Conservation (phyloP, 2,329 filamentous ascomycete species). For the Colletotrichum horii region DNA sequence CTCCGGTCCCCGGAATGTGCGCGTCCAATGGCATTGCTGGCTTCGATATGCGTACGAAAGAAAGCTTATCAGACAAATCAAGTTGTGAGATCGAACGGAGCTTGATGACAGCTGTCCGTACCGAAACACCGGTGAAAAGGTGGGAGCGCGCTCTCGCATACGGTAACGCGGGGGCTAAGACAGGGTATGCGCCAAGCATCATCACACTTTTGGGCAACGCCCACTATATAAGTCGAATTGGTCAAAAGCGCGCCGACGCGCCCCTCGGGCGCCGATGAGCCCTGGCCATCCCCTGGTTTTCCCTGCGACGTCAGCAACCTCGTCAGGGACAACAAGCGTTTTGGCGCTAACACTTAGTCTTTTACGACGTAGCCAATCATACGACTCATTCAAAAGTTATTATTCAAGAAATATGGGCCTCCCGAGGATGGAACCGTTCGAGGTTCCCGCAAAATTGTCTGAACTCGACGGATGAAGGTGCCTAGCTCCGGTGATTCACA, state of each 20-base stretch:
- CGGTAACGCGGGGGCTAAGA: background rate
- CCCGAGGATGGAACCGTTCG: background rate
- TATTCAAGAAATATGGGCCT: background rate
- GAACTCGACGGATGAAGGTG: background rate
- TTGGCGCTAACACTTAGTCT: background rate
- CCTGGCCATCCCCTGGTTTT: background rate
- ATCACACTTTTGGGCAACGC: background rate
- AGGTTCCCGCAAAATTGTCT: background rate
- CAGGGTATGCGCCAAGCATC: conserved; percentile 9
- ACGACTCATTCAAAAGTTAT: background rate
- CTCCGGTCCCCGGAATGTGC: conserved; percentile 8
- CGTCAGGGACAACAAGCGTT: background rate
- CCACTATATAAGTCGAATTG: conserved; percentile 4
- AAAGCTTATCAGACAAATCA: background rate
- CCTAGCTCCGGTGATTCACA: background rate
- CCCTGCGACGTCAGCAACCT: background rate
- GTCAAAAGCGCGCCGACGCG: background rate
- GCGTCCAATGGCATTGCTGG: conserved; percentile 8
- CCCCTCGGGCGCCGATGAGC: background rate
- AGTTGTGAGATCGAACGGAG: background rate
- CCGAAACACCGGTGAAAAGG: background rate
- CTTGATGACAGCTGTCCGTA: background rate
- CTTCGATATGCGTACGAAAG: background rate
- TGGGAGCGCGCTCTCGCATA: background rate
- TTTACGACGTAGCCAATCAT: background rate